Evolutionary conservation across 2,329 filamentous ascomycete genomes (phyloP).

Genomic region (Aureobasidium melanogenum): DNA sequence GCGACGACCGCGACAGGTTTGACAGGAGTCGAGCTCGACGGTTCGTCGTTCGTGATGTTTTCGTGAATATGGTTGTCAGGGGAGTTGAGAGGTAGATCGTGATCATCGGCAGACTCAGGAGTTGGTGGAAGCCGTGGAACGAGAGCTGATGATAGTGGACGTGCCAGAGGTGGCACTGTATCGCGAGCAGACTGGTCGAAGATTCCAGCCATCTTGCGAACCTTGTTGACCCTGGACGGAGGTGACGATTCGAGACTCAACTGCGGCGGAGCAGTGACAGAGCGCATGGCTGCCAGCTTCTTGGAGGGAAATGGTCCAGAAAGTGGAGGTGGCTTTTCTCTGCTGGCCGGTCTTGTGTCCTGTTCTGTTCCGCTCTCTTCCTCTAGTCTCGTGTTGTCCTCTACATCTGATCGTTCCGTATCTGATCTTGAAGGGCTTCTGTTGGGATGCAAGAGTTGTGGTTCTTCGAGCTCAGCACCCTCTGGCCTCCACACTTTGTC

Average conservation of each 20-base stretch:
- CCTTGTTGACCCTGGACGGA: constrained; percentile 25
- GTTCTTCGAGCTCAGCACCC: constrained; percentile 19
- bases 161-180: background rate
- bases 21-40: background rate
- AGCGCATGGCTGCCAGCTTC: constrained; percentile 18
- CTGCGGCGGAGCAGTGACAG: constrained; percentile 32
- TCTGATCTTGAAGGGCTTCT: background rate
- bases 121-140: constrained; percentile 3
- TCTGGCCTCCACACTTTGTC: constrained; percentile 41
- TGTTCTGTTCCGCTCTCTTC: background rate
- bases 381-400: background rate
- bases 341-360: background rate
- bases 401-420: background rate
- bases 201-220: constrained; percentile 5
- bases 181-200: background rate
- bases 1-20: background rate
- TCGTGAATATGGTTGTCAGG: background rate
- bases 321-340: background rate
- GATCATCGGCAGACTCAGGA: background rate
- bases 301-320: background rate
- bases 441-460: constrained; percentile 5
- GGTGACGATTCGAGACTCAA: constrained; percentile 36
- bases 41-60: background rate
- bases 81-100: background rate
- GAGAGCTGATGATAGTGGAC: background rate